Evolutionary conservation across 208 protist species (phyloP).

Genomic region (Wallacemonas sp.): DNA sequence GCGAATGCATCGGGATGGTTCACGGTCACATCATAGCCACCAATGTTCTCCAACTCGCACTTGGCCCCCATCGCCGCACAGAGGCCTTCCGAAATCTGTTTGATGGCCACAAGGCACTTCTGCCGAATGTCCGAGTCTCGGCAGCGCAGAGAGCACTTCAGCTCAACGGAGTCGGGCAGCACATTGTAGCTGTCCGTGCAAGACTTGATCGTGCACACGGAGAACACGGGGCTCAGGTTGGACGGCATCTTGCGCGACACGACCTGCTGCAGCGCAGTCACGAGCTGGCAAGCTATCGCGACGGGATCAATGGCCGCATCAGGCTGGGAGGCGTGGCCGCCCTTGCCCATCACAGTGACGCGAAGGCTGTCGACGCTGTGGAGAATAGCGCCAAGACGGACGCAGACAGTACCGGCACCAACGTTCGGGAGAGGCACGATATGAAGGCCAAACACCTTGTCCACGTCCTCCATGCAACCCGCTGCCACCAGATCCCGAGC

Average conservation of each 20-base stretch:
- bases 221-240: conserved; percentile 44
- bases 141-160: conserved; percentile 58
- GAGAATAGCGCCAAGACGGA: conserved; percentile 28
- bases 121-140: conserved; percentile 31
- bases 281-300: conserved; percentile 35
- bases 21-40: conserved; percentile 45
- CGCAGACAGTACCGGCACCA: background rate
- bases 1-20: conserved; percentile 42
- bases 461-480: conserved; percentile 47
- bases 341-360: conserved; percentile 39
- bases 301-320: conserved; percentile 55
- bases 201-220: conserved; percentile 37
- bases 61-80: conserved; percentile 27
- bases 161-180: conserved; percentile 46
- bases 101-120: conserved; percentile 26
- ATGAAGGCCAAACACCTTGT: conserved; percentile 60
- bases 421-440: conserved; percentile 19
- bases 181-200: conserved; percentile 61
- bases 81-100: conserved; percentile 35
- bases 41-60: conserved; percentile 29
- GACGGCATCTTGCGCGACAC: conserved; percentile 46
- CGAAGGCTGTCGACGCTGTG: conserved; percentile 33
- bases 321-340: conserved; percentile 66
- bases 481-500: conserved; percentile 48
- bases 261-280: conserved; percentile 53